These are phyloP conservation scores for Magnolia kwangsiensis DNA, from an alignment of 164 flowering plant genomes.

Conservation along the genomic window DNA sequence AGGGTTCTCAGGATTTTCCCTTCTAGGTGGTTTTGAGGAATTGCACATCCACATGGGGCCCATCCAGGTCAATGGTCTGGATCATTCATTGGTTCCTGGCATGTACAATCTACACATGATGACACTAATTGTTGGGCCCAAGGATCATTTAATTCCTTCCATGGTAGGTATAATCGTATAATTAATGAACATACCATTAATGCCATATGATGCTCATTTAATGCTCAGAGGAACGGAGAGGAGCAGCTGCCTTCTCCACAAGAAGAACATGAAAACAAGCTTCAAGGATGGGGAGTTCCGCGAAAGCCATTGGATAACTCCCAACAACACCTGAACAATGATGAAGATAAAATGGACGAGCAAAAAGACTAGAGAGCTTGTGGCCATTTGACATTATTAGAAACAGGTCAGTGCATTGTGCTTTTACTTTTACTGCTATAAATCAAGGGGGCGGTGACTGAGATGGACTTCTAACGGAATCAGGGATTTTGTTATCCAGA, in stretches of 20 bases:
- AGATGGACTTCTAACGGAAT: neutral
- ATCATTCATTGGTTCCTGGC: too few species aligned
- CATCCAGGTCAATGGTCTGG: too few species aligned
- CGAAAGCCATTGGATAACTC: conserved; percentile 24
- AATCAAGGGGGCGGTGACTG: neutral
- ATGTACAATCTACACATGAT: too few species aligned
- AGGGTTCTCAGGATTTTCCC: too few species aligned
- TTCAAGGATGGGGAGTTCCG: conserved; percentile 34
- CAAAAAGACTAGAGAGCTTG: conserved; percentile 1
- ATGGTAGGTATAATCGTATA: too few species aligned
- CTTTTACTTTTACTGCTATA: neutral
- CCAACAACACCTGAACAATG: conserved; percentile 33
- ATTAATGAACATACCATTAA: too few species aligned
- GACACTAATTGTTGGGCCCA: too few species aligned
- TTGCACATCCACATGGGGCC: too few species aligned
- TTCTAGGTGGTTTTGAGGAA: too few species aligned
- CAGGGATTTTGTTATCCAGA: neutral
- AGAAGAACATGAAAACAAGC: conserved; percentile 38
- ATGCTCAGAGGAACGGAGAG: conserved; percentile 25
- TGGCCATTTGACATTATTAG: neutral
- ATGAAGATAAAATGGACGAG: conserved; percentile 29
- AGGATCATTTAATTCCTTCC: too few species aligned
- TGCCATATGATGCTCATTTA: neutral
- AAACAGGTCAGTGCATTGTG: neutral
- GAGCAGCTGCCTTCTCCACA: conserved; percentile 39